phyloP scores from a whole-genome alignment of 2,329 filamentous ascomycete genomes.

The Chrysoporthe austroafricana region DNA sequence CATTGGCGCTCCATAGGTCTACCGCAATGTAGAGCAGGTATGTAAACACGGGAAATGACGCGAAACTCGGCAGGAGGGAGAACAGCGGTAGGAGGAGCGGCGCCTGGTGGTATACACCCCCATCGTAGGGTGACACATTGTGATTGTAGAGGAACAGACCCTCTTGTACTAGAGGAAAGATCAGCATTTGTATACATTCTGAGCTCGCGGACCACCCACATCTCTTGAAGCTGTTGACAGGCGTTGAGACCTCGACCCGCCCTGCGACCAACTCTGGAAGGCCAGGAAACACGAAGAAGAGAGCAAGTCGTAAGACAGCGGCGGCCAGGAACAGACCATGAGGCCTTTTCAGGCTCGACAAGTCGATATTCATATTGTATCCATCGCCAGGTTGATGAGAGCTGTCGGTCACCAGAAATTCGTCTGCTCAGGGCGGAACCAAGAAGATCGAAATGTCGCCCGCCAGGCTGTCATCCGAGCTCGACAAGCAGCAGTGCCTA shows the following conservation, averaged over 20 bases:
- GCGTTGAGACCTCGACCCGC: constrained; percentile 94
- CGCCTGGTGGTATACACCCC: constrained; percentile 81
- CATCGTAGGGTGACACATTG: constrained; percentile 96
- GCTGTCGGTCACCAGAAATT: constrained; percentile 18
- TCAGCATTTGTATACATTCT: constrained; percentile 14
- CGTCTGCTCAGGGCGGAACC: not conserved
- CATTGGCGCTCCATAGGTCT: constrained; percentile 81
- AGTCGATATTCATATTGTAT: constrained; percentile 41
- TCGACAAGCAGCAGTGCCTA: constrained; percentile 4
- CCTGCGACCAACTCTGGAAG: constrained; percentile 85
- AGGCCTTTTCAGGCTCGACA: constrained; percentile 50
- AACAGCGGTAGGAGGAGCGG: constrained; percentile 91
- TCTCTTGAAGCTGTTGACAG: constrained; percentile 97
- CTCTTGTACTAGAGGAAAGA: constrained; percentile 73
- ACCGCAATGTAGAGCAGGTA: constrained; percentile 79
- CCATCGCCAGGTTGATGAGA: constrained; percentile 31
- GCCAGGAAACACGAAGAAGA: constrained; percentile 80
- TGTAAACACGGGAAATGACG: constrained; percentile 71
- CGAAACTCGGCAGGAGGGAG: constrained; percentile 77
- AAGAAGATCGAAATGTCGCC: not conserved
- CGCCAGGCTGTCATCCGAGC: constrained; percentile 22
- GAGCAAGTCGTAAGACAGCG: constrained; percentile 75
- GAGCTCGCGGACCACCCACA: constrained; percentile 56
- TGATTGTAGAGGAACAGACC: constrained; percentile 94
- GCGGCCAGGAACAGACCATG: constrained; percentile 74